Evolutionary conservation across 352 stramenopile species (phyloP).

Genomic region (Phytophthora crassamura): DNA sequence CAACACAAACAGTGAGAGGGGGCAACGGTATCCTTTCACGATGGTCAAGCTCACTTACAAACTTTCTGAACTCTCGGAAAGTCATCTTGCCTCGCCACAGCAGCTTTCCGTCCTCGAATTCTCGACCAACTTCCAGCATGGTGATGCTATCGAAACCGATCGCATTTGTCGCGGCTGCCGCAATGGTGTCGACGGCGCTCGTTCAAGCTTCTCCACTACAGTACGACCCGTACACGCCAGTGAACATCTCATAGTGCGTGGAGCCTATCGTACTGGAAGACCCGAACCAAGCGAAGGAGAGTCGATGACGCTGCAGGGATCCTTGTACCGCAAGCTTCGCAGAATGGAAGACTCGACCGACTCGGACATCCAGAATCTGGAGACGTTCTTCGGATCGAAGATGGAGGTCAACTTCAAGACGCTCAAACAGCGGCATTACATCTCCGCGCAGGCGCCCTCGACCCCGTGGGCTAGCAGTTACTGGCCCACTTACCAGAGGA

Average conservation of each 20-base stretch:
- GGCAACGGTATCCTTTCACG: background rate
- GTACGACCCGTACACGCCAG: conserved; percentile 35
- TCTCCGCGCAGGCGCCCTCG: conserved; percentile 4
- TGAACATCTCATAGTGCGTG: conserved; percentile 31
- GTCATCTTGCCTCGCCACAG: too few relatives aligned
- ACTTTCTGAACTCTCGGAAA: background rate
- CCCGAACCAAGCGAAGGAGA: conserved; percentile 12
- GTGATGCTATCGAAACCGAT: conserved; percentile 8
- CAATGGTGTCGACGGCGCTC: background rate
- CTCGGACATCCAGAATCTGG: conserved; percentile 36
- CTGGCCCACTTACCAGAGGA: conserved; percentile 61
- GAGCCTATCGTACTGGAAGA: conserved; percentile 30
- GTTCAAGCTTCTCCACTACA: conserved; percentile 27
- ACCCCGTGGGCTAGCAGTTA: conserved; percentile 57
- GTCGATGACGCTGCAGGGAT: background rate
- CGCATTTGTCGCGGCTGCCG: background rate
- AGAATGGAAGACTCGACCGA: conserved; percentile 26
- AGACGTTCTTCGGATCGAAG: conserved; percentile 38
- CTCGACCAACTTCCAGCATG: background rate
- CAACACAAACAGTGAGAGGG: conserved; percentile 3
- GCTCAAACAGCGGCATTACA: conserved; percentile 33
- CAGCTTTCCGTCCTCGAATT: too few relatives aligned
- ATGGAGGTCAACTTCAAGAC: conserved; percentile 40
- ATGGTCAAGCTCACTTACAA: conserved; percentile 6
- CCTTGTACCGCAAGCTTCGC: conserved; percentile 29